phyloP scores from a whole-genome alignment of 1,139 yeast species.

The Yarrowia galli region DNA sequence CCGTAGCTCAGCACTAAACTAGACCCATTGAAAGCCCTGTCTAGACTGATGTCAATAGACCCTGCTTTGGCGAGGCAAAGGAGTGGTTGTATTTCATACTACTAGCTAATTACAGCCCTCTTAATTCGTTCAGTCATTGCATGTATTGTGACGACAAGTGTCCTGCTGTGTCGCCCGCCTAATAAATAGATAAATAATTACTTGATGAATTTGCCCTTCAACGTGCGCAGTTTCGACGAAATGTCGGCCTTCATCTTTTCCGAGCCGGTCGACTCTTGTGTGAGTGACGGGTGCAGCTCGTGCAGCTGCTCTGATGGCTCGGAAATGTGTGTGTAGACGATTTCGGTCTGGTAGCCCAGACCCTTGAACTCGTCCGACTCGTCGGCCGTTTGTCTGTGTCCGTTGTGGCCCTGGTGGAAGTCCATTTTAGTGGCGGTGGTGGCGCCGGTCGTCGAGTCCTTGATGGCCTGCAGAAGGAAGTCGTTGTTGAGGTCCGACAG shows the following conservation, averaged over 20 bases:
- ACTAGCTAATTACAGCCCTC: no score
- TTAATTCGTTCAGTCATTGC: not conserved
- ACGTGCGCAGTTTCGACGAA: not conserved
- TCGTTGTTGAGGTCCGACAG: constrained; percentile 18
- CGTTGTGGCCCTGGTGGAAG: constrained; percentile 27
- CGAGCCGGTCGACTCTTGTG: not conserved
- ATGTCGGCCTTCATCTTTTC: not conserved
- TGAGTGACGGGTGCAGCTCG: not conserved
- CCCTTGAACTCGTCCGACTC: constrained; percentile 16
- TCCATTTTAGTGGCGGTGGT: constrained; percentile 7
- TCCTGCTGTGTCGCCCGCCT: not conserved
- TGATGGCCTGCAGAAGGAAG: constrained; percentile 22
- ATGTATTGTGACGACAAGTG: not conserved
- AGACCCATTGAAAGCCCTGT: no score
- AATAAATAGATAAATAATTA: constrained; percentile 34
- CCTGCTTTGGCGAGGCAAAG: no score
- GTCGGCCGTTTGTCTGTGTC: constrained; percentile 15
- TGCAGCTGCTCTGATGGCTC: not conserved
- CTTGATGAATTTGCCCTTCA: constrained; percentile 11
- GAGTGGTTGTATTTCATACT: no score
- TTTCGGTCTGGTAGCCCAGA: constrained; percentile 23
- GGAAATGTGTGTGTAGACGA: not conserved
- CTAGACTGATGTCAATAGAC: no score
- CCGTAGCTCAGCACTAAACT: no score
- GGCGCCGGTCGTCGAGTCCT: constrained; percentile 13